These are phyloP conservation scores for Themeda triandra DNA, from an alignment of 176 grass and related monocot species.

Conservation along the genomic window DNA sequence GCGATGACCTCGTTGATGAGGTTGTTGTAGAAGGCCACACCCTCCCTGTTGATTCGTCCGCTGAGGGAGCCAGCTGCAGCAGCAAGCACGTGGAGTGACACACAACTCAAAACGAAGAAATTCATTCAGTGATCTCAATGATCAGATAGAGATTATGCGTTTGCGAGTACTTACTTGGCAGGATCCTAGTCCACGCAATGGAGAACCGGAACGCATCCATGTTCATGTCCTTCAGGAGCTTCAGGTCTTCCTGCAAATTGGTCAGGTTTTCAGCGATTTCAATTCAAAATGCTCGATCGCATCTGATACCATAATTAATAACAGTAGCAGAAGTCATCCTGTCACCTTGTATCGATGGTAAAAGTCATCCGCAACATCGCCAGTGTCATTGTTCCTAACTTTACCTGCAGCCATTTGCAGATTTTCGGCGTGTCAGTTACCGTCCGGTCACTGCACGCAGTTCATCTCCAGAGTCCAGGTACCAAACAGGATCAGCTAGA, in stretches of 20 bases:
- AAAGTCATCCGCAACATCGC: constrained; percentile 56
- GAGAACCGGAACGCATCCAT: constrained; percentile 65
- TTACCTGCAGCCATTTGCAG: constrained; percentile 27
- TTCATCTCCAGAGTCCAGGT: neutral
- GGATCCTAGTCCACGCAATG: constrained; percentile 62
- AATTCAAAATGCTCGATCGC: too few species aligned
- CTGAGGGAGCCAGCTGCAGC: constrained; percentile 49
- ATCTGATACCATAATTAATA: neutral
- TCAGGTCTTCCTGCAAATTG: constrained; percentile 48
- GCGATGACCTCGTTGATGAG: constrained; percentile 58
- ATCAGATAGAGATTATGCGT: too few species aligned
- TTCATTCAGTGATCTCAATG: neutral
- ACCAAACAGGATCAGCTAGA: too few species aligned
- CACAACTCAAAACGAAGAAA: neutral
- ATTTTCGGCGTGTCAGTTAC: neutral
- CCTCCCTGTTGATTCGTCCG: constrained; percentile 64
- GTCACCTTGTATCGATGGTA: constrained; percentile 69
- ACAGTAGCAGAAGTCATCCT: neutral
- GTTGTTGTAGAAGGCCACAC: constrained; percentile 71
- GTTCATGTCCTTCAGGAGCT: constrained; percentile 52
- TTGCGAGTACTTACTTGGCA: constrained; percentile 42
- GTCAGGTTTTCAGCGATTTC: neutral
- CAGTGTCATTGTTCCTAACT: constrained; percentile 44
- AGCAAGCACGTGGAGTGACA: neutral
- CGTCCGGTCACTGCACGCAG: neutral